Evolutionary conservation across 352 stramenopile species (phyloP).

Genomic region (Phytophthora sansomeana): DNA sequence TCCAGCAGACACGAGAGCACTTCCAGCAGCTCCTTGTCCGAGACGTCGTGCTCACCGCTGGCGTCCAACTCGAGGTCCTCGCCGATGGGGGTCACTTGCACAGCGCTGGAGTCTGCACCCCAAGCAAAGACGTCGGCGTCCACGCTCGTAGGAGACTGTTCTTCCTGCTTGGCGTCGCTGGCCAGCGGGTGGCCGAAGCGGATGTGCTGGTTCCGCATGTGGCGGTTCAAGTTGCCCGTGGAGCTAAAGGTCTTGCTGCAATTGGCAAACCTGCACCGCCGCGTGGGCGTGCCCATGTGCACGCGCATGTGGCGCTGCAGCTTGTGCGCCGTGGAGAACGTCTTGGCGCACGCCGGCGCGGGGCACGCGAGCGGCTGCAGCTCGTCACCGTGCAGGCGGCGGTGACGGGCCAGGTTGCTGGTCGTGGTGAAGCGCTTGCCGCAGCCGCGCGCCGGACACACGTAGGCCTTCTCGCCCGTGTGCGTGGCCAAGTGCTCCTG

Average conservation of each 20-base stretch:
- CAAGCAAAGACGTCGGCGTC: conserved; percentile 22
- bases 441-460: conserved; percentile 47
- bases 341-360: conserved; percentile 33
- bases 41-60: conserved; percentile 25
- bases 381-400: conserved; percentile 46
- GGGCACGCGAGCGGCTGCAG: conserved; percentile 40
- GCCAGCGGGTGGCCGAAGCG: conserved; percentile 36
- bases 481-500: conserved; percentile 58
- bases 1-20: conserved; percentile 48
- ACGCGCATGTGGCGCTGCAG: conserved; percentile 61
- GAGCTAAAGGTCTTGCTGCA: conserved; percentile 77
- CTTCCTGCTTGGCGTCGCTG: conserved; percentile 14
- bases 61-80: conserved; percentile 30
- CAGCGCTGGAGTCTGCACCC: conserved; percentile 1
- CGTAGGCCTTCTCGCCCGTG: conserved; percentile 57
- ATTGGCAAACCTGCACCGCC: conserved; percentile 47
- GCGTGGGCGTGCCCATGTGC: conserved; percentile 43
- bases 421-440: conserved; percentile 62
- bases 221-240: conserved; percentile 66
- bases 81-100: conserved; percentile 11
- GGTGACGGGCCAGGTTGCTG: conserved; percentile 56
- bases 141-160: conserved; percentile 34
- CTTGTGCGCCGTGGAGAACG: conserved; percentile 54
- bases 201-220: conserved; percentile 63
- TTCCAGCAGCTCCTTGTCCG: conserved; percentile 45